Percentiles rank a stretch among this genome's conserved stretches.
Evolutionary conservation across 257 asterid species (phyloP).

Genomic region (Solanum stenotomum): DNA sequence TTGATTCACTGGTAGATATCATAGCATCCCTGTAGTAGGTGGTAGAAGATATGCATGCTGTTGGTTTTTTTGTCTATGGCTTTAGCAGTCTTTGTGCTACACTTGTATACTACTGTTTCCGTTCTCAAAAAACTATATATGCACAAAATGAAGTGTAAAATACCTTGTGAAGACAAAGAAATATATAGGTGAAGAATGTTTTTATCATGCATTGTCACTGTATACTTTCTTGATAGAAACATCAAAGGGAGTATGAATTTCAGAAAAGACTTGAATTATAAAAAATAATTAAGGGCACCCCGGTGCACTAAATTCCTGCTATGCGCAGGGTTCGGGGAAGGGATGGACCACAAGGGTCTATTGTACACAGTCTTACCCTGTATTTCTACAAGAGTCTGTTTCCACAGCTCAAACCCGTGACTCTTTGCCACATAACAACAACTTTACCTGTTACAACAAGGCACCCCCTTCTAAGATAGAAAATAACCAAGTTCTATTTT

Average conservation of each 20-base stretch:
- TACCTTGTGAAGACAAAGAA: neutral
- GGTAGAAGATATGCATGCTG: neutral
- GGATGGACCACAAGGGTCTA: neutral
- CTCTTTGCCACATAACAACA: neutral
- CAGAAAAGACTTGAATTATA: neutral
- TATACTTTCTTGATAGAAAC: neutral
- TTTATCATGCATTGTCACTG: neutral
- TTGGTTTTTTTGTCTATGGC: neutral
- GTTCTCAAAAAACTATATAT: neutral
- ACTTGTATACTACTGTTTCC: neutral
- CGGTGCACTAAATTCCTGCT: neutral
- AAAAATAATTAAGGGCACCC: neutral
- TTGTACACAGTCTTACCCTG: neutral
- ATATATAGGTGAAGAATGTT: neutral
- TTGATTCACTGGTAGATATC: neutral
- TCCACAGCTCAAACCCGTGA: neutral
- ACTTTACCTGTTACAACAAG: neutral
- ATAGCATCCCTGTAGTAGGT: neutral
- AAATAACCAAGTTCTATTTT: neutral
- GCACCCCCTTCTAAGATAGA: neutral
- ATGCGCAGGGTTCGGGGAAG: neutral
- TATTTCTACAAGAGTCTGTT: neutral
- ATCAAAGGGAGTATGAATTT: neutral
- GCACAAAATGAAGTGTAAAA: neutral
- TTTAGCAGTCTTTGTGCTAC: neutral